These are phyloP conservation scores for Neurospora tetrasperma DNA, from an alignment of 495 filamentous ascomycete genomes.

Conservation along the genomic window DNA sequence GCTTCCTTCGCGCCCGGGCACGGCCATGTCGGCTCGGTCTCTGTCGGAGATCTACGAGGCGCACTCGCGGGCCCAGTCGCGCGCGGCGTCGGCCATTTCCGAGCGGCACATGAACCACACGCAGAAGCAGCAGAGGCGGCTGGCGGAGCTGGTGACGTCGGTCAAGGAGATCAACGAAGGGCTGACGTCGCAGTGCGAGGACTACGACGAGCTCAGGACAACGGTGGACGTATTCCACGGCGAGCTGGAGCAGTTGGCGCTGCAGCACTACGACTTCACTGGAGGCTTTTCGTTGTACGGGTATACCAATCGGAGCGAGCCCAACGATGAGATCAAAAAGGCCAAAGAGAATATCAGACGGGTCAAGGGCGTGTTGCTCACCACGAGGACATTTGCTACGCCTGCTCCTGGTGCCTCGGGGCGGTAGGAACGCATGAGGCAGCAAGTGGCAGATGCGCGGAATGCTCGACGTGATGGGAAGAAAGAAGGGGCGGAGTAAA, in stretches of 20 bases:
- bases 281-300: conserved; percentile 31
- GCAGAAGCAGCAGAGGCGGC: conserved; percentile 18
- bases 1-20: background rate
- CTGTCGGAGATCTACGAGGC: conserved; percentile 16
- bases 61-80: conserved; percentile 25
- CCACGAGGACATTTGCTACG: conserved; percentile 54
- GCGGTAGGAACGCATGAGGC: background rate
- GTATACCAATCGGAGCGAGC: conserved; percentile 36
- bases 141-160: conserved; percentile 32
- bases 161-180: conserved; percentile 43
- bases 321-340: conserved; percentile 64
- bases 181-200: conserved; percentile 29
- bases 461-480: background rate
- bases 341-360: conserved; percentile 78
- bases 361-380: conserved; percentile 88
- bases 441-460: background rate
- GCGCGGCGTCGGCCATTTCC: conserved; percentile 31
- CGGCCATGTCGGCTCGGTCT: conserved; percentile 14
- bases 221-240: conserved; percentile 38
- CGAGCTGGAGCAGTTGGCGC: conserved; percentile 33
- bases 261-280: conserved; percentile 14
- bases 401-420: background rate
- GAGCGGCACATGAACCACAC: background rate
- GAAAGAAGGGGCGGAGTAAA: background rate
- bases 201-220: conserved; percentile 27